A percentile compares a stretch with the other conserved stretches of the same genome.
phyloP scores from a whole-genome alignment of 164 flowering plant species.

The Vitis riparia region DNA sequence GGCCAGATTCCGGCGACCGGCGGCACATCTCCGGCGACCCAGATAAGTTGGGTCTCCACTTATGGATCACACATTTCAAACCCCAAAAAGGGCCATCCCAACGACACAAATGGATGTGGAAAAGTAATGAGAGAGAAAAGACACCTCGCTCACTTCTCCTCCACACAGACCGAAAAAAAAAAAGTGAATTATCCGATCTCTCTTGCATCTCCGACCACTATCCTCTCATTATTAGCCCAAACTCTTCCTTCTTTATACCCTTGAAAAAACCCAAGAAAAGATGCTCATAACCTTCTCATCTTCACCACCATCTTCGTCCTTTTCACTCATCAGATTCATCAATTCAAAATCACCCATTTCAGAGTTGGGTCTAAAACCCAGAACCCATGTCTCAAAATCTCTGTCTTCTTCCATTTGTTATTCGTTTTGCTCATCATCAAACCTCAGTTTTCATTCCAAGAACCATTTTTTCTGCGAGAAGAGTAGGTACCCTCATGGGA shows the following conservation, averaged over 20 bases:
- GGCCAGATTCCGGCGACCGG: too few species aligned
- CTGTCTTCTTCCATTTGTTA: slow-evolving; percentile 23
- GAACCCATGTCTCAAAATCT: slow-evolving; percentile 50
- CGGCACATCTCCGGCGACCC: too few species aligned
- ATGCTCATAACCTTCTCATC: slow-evolving; percentile 51
- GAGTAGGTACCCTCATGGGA: slow-evolving; percentile 25
- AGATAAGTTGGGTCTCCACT: too few species aligned
- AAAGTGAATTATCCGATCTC: slow-evolving; percentile 29
- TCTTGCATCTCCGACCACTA: background rate
- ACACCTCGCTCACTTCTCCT: slow-evolving; percentile 17
- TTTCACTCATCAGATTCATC: slow-evolving; percentile 26
- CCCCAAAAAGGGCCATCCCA: too few species aligned
- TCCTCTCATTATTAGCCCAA: background rate
- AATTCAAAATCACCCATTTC: slow-evolving; percentile 34
- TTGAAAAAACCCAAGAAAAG: slow-evolving; percentile 7
- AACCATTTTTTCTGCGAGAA: slow-evolving; percentile 27
- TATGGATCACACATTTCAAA: too few species aligned
- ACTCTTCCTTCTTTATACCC: slow-evolving; percentile 2
- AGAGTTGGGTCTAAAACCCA: slow-evolving; percentile 26
- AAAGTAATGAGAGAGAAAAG: slow-evolving; percentile 1
- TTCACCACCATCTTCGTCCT: slow-evolving; percentile 29
- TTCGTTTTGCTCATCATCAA: slow-evolving; percentile 19
- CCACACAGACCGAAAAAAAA: slow-evolving; percentile 30
- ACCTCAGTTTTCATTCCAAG: slow-evolving; percentile 18
- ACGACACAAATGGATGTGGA: too few species aligned